Base-by-base conservation (phyloP, 352 stramenopile genomes). In the Globisporangium echinulatum region DNA sequence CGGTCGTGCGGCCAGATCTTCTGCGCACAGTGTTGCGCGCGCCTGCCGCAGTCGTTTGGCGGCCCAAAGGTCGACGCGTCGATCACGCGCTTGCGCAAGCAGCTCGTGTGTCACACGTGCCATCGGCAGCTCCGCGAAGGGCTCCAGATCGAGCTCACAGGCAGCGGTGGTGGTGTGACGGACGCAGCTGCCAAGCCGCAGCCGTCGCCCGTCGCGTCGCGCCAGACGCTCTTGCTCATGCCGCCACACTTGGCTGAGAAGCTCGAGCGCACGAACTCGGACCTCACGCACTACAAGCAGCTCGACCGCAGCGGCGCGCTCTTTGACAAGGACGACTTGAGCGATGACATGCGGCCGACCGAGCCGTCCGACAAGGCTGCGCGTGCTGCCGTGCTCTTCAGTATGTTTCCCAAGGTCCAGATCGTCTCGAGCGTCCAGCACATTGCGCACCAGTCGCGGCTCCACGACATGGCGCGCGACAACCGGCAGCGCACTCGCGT, bases 1-100 rank as follows among this genome's bases (percentile, higher is more conserved):
- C 84, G 85, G 4, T 92, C 82, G 13, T 95, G 85, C 51, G 85
- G 85, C 4, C 85, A 95, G 61, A 88, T 95, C 57, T 95, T 95
- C 55, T 95, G 85, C 49, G 72, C 80, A 3, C 82, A 92, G 49
- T 95, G 85, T 52, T 92, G 82, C 62, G 78, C 83, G 6, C 72
- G 84, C 10, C 65, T 95, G 7, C 81, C 84, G 11, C 79, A 91
- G 61, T 92, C 84, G 1, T 92, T 92, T 61, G 82, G 81, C 44
- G 77, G 74, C 1, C 72, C 72, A 8, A 90, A 90, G 52, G 82
- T 88, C 25, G 81, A 95, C 61, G 82, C 88, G 17, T 90, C 79
- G 3, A 91, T 93, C 66, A 69, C 69, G 25, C 67, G 82, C 4
- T 59, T 95, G 5, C 71, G 84, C 14, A 95, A 95, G 55, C 82